A percentile compares a stretch with the other conserved stretches of the same genome.
Conservation (phyloP, 805 yeast genomes). For the Saturnispora zaruensis region DNA sequence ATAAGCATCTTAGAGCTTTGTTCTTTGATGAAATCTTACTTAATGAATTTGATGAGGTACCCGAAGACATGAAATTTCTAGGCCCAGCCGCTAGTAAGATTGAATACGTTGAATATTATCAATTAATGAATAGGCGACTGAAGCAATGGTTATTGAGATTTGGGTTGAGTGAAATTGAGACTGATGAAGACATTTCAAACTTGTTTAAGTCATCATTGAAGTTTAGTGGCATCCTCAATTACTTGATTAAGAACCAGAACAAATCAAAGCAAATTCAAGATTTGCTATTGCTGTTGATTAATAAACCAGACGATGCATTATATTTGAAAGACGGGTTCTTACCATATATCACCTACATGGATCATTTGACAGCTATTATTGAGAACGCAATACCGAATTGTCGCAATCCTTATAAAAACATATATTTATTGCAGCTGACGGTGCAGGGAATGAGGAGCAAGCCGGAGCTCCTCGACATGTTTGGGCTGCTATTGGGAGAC, state of each 20-base stretch:
- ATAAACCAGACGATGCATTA: background rate
- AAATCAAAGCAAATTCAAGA: conserved; percentile 6
- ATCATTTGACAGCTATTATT: conserved; percentile 8
- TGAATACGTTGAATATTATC: conserved; percentile 9
- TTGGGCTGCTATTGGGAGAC: conserved; percentile 4
- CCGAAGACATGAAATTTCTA: conserved; percentile 2
- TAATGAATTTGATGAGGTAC: background rate
- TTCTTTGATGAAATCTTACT: background rate
- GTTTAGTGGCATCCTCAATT: conserved; percentile 4
- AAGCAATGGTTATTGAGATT: conserved; percentile 10
- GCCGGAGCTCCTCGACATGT: conserved; percentile 2
- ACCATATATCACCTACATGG: conserved; percentile 12
- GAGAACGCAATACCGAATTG: conserved; percentile 7
- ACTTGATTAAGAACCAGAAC: conserved; percentile 5
- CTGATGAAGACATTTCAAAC: background rate
- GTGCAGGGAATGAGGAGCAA: conserved; percentile 8
- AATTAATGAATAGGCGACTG: conserved; percentile 8
- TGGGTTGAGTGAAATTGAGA: background rate
- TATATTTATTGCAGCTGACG: conserved; percentile 6
- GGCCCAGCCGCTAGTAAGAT: background rate
- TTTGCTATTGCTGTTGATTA: conserved; percentile 5
- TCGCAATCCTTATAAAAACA: conserved; percentile 9
- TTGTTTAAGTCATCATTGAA: background rate
- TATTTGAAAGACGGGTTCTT: conserved; percentile 8
- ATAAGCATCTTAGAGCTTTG: conserved; percentile 2